A percentile compares a stretch with the other conserved stretches of the same genome.
These are phyloP conservation scores for Aquilaria malaccensis DNA, from an alignment of 345 rosid species.

Conservation along the genomic window DNA sequence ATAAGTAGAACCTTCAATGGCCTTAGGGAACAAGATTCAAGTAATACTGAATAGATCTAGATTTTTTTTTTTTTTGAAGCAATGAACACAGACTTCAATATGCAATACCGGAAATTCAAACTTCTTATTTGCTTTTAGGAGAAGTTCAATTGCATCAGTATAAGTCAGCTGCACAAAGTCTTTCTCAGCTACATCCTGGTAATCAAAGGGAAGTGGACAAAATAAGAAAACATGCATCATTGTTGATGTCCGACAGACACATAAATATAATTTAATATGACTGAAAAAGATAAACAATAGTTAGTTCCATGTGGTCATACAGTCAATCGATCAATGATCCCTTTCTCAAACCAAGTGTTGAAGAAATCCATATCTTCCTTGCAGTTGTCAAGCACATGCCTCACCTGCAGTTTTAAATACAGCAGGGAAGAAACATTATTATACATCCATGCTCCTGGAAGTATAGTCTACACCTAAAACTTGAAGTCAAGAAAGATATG, in stretches of 20 bases:
- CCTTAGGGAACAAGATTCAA: too few species aligned
- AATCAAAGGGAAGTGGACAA: constrained; percentile 13
- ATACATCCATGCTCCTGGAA: constrained; percentile 5
- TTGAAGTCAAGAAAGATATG: constrained; percentile 28
- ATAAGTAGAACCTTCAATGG: too few species aligned
- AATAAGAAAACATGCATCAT: constrained; percentile 2
- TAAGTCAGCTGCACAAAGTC: constrained; percentile 85
- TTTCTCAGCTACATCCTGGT: constrained; percentile 79
- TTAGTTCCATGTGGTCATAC: constrained; percentile 36
- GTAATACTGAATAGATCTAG: too few species aligned
- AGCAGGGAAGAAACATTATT: constrained; percentile 4
- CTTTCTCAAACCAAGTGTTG: constrained; percentile 96
- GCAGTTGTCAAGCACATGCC: constrained; percentile 79
- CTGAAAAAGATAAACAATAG: constrained; percentile 6
- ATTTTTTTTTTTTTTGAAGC: background rate
- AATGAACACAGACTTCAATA: background rate
- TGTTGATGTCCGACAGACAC: constrained; percentile 1
- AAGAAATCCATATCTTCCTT: constrained; percentile 98
- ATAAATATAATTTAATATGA: constrained; percentile 19
- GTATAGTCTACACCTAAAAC: constrained; percentile 6
- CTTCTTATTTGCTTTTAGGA: constrained; percentile 66
- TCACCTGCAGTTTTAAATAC: constrained; percentile 48
- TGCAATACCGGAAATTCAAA: constrained; percentile 83
- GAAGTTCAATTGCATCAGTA: constrained; percentile 85
- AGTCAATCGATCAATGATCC: constrained; percentile 73